Base-by-base conservation (phyloP, 495 filamentous ascomycete species). In the Sporormia fimetaria region DNA sequence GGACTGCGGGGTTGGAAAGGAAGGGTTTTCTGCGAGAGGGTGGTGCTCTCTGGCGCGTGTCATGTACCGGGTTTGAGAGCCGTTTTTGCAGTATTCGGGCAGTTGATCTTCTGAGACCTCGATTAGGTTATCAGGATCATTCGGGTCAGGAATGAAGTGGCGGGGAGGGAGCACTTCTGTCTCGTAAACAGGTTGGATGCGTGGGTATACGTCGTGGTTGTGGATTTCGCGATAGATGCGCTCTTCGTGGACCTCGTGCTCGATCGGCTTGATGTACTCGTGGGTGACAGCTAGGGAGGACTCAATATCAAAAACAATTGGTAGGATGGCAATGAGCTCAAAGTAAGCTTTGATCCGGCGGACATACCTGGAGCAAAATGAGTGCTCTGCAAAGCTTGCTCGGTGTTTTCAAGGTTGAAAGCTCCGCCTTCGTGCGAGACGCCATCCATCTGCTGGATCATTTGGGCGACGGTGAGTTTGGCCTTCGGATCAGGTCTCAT, bases 141-240 rank as follows among this genome's bases (percentile, higher is more conserved):
- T 14, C 0, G 49, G 17, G 17, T 49, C 18, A 2, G 55, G 32
- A 47, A 66, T 23, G 44, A 57, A 44, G 55, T 65, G 27, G 37
- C 70, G 42, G 54, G 64, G n/a, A 9, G 54, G 64, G 40, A 64
- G 61, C 7, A 69, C 55, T 44, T 74, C 63, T 9, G 67, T 57
- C 10, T 73, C 69, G 20, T 61, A 60, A 27, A 77, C 54, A 3
- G 74, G 74, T 6, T 67, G 67, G 18, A 73, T 64, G 10, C 62
- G 63, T 40, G 72, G 69, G 38, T 65, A 65, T 14, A 69, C 54
- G 21, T 77, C 67, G 49, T 76, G 58, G 14, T 60, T 63, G 50
- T 78, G 73, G 42, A 74, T 69, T 21, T 76, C 72, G 18, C 70
- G 67, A 3, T 67, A 62, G 21, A 75, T 69, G 6, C 45, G 34